These are phyloP conservation scores for Xenoacremonium recifei DNA, from an alignment of 2,329 filamentous ascomycete genomes.

Conservation along the genomic window DNA sequence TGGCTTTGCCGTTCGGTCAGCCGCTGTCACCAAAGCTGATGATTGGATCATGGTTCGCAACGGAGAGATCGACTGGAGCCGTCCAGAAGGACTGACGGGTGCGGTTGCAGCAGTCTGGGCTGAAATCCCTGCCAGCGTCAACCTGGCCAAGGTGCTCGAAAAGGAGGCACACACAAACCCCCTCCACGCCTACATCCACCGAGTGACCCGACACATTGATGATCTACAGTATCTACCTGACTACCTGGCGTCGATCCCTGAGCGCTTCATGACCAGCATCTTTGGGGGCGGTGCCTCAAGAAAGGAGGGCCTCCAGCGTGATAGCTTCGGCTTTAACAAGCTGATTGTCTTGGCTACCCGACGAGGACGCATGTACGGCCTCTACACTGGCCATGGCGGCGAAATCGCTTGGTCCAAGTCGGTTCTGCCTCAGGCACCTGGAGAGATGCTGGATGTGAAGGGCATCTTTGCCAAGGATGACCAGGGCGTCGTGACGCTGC, in stretches of 20 bases:
- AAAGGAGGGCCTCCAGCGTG: slow-evolving; percentile 53
- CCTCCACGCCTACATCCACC: slow-evolving; percentile 80
- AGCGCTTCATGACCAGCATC: slow-evolving; percentile 64
- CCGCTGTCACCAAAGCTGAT: slow-evolving; percentile 62
- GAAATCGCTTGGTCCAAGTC: slow-evolving; percentile 73
- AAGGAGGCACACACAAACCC: slow-evolving; percentile 83
- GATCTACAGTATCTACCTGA: slow-evolving; percentile 76
- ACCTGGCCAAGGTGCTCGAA: slow-evolving; percentile 77
- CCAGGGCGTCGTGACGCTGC: slow-evolving; percentile 55
- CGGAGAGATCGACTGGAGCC: slow-evolving; percentile 75
- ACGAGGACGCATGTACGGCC: slow-evolving; percentile 74
- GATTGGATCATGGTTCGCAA: slow-evolving; percentile 87
- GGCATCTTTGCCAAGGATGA: slow-evolving; percentile 62
- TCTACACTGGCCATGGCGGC: slow-evolving; percentile 75
- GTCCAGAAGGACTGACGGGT: slow-evolving; percentile 79
- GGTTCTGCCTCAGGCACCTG: slow-evolving; percentile 55
- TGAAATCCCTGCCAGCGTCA: slow-evolving; percentile 70
- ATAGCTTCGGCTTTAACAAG: slow-evolving; percentile 88
- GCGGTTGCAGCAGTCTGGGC: slow-evolving; percentile 79
- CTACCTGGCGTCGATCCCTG: slow-evolving; percentile 69
- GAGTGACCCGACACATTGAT: slow-evolving; percentile 75
- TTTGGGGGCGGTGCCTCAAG: slow-evolving; percentile 47
- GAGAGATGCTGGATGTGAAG: slow-evolving; percentile 63
- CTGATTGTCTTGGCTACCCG: slow-evolving; percentile 77
- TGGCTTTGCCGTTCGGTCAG: slow-evolving; percentile 75